phyloP scores from a whole-genome alignment of 2,329 filamentous ascomycete genomes.

The Paraphoma chrysanthemicola region DNA sequence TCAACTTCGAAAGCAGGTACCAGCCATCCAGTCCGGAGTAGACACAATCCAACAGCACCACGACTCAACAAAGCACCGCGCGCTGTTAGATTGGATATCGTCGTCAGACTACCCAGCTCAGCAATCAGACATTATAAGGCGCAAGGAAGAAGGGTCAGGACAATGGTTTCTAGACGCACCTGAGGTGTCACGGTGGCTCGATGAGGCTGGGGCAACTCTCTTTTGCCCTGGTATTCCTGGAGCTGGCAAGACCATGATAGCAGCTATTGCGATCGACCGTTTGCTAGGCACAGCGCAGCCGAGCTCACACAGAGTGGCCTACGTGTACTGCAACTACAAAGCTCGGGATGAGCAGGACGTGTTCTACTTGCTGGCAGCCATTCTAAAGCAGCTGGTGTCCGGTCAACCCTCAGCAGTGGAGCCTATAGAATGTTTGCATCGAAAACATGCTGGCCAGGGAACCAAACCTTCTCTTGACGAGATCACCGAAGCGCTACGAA shows the following conservation, averaged over 20 bases:
- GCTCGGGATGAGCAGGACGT: constrained; percentile 45
- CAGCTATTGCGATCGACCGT: constrained; percentile 29
- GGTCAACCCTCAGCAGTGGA: constrained; percentile 2
- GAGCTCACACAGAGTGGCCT: constrained; percentile 50
- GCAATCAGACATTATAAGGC: constrained; percentile 17
- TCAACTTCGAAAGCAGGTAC: constrained; percentile 4
- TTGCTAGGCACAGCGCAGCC: constrained; percentile 3
- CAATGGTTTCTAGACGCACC: constrained; percentile 27
- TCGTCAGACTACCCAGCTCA: constrained; percentile 14
- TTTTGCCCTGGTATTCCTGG: constrained; percentile 35
- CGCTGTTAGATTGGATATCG: constrained; percentile 20
- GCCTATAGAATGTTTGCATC: constrained; percentile 5
- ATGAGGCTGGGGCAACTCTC: constrained; percentile 13
- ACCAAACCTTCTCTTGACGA: constrained; percentile 16
- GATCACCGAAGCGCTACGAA: constrained; percentile 4
- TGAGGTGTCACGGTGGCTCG: constrained; percentile 17
- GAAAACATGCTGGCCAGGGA: constrained; percentile 1
- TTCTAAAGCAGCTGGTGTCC: constrained; percentile 19
- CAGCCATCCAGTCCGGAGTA: constrained; percentile 1
- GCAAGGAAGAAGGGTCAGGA: constrained; percentile 21
- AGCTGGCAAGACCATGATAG: constrained; percentile 37
- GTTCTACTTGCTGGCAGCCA: constrained; percentile 8
- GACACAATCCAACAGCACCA: constrained; percentile 1
- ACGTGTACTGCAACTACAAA: constrained; percentile 56
- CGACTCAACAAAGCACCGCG: constrained; percentile 4